A percentile compares a stretch with the other conserved stretches of the same genome.
Conservation (phyloP, 441 rosid species). For the Brassica balearica region DNA sequence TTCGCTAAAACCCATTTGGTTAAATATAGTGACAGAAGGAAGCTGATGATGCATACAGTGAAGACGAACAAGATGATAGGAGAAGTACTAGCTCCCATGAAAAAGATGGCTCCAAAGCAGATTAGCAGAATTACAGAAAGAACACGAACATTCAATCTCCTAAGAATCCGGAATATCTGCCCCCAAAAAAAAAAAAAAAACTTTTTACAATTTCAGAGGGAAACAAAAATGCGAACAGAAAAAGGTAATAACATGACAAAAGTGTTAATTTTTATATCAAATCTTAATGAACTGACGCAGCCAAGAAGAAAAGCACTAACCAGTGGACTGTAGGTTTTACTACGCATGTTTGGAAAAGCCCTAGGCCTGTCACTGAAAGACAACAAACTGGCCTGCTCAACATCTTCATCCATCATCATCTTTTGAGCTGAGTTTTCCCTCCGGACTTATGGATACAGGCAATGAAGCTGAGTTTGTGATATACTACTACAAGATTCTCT, state of each 20-base stretch:
- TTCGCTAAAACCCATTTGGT: constrained; percentile 96
- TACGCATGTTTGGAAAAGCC: constrained; percentile 92
- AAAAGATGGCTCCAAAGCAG: constrained; percentile 78
- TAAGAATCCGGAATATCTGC: constrained; percentile 86
- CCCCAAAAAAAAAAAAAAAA: constrained; percentile 1
- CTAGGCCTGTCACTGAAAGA: constrained; percentile 83
- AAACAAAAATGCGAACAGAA: constrained; percentile 4
- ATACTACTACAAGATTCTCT: constrained; percentile 17
- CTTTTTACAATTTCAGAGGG: background rate
- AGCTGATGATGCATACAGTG: constrained; percentile 81
- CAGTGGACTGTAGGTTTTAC: constrained; percentile 75
- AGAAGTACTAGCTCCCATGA: constrained; percentile 92
- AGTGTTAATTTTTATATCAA: background rate
- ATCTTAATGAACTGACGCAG: constrained; percentile 14
- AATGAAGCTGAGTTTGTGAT: too few relatives aligned
- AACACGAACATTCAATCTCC: constrained; percentile 85
- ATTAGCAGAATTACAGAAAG: constrained; percentile 73
- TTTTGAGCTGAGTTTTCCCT: constrained; percentile 58
- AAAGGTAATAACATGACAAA: background rate
- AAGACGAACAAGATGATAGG: constrained; percentile 93
- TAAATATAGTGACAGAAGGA: constrained; percentile 79
- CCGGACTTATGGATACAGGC: constrained; percentile 49
- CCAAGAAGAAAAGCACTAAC: constrained; percentile 47
- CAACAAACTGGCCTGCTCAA: constrained; percentile 80
- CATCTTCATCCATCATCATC: constrained; percentile 88